Base-by-base conservation (phyloP, 352 stramenopile species). In the Phytophthora ramorum region DNA sequence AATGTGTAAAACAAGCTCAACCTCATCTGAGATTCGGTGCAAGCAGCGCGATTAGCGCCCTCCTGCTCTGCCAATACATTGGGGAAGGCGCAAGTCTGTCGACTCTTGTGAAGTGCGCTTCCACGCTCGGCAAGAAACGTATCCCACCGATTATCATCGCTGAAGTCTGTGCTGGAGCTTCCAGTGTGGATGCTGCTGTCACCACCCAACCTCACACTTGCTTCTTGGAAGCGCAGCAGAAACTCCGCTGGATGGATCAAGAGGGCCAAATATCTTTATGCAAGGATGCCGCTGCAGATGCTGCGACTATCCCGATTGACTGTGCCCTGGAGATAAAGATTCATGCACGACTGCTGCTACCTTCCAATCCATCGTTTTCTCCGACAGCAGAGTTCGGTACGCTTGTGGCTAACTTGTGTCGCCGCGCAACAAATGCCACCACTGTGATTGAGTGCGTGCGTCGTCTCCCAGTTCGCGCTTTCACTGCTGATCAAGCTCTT, bases 191-290 rank as follows among this genome's bases (percentile, higher is more conserved):
- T 4, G 38, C 7, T 7, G 19, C 41, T n/a, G 24, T 46, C n/a
- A 46, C 43, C 2, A 58, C 52, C 12, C 63, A 51, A 8, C 77
- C 81, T 0, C 70, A 87, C 28, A 45, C 24, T 7, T 92, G 81
- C 26, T 77, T 85, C 17, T 38, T 87, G 8, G 69, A 75, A 47
- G 76, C 78, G 0, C 66, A 74, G 16, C 73, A 76, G 10, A 71
- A 77, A 28, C 76, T 89, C 0, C 58, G 72, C 0, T 89, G 81
- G 81, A 87, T 92, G 71, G 62, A 81, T 24, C 46, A 58, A 26
- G 35, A 66, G 1, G 57, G 58, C 0, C 59, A 80, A 17, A 58
- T 58, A 17, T 34, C 58, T 2, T 55, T 92, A 7, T 92, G 83
- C 47, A 58, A 62, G 7, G 22, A 62, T 13, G 66, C 73, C 26